Percentiles rank a stretch among this genome's conserved stretches.
phyloP scores from a whole-genome alignment of 2,329 filamentous ascomycete species.

The Paraconiothyrium brasiliense region DNA sequence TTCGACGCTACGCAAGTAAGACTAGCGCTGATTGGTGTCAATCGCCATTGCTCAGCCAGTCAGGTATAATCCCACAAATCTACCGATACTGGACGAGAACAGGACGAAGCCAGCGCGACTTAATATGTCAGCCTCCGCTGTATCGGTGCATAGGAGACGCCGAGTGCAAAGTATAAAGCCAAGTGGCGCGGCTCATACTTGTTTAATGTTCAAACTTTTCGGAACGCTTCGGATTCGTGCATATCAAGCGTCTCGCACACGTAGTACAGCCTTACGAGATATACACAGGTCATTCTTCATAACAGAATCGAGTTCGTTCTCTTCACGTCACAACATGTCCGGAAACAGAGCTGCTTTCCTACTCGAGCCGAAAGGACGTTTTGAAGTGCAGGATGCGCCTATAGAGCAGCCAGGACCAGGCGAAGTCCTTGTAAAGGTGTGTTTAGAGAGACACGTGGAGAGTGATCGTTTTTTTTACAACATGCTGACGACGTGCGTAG shows the following conservation, averaged over 20 bases:
- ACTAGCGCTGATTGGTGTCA: slow-evolving; percentile 2
- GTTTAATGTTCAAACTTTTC: not conserved
- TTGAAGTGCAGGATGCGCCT: slow-evolving; percentile 29
- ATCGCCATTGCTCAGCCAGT: not conserved
- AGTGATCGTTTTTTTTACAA: not conserved
- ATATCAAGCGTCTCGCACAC: not conserved
- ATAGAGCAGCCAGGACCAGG: slow-evolving; percentile 26
- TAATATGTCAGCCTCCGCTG: not conserved
- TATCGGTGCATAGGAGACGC: not conserved
- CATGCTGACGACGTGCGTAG: slow-evolving; percentile 9
- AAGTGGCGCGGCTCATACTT: not conserved
- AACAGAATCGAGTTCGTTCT: not conserved
- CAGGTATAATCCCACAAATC: not conserved
- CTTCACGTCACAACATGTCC: slow-evolving; percentile 19
- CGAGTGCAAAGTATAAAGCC: not conserved
- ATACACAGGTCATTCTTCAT: not conserved
- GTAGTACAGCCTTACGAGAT: not conserved
- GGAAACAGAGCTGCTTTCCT: slow-evolving; percentile 30
- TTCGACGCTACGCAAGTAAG: not conserved
- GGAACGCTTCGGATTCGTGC: not conserved
- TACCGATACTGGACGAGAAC: not conserved
- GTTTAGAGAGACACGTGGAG: not conserved
- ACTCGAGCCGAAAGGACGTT: slow-evolving; percentile 23
- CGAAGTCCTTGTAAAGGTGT: slow-evolving; percentile 31
- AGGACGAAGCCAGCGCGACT: no score